Percentiles rank a stretch among this genome's conserved stretches.
Conservation (phyloP, 208 protist species). For the Leptomonas pyrrhocoris region DNA sequence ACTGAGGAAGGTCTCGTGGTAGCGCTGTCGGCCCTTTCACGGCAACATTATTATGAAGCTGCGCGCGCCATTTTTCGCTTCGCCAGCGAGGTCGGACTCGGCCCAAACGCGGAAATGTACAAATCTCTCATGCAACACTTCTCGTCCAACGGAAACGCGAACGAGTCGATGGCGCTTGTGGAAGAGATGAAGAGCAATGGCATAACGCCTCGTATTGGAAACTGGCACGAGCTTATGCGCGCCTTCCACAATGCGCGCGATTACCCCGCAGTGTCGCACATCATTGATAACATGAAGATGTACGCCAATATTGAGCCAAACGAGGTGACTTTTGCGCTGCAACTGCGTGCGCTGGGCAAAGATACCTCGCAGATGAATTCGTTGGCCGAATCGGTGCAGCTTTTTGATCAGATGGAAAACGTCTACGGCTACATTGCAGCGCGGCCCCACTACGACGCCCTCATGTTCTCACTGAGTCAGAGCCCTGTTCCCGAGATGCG, state of each 20-base stretch:
- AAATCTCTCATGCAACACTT: conserved; percentile 83
- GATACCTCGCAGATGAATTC: conserved; percentile 79
- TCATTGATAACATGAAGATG: conserved; percentile 93
- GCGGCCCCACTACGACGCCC: conserved; percentile 82
- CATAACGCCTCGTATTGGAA: conserved; percentile 89
- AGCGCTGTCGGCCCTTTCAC: conserved; percentile 68
- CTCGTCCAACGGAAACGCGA: conserved; percentile 62
- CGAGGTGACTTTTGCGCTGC: conserved; percentile 84
- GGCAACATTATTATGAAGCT: conserved; percentile 61
- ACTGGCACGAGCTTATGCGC: conserved; percentile 92
- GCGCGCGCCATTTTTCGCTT: conserved; percentile 81
- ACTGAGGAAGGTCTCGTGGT: conserved; percentile 82
- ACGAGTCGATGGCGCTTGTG: conserved; percentile 80
- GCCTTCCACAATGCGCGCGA: conserved; percentile 85
- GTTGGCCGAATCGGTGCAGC: conserved; percentile 79
- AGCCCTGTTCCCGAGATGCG: conserved; percentile 81
- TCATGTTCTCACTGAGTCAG: conserved; percentile 85
- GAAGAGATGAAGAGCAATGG: conserved; percentile 89
- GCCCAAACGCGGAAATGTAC: conserved; percentile 79
- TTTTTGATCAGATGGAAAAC: conserved; percentile 93
- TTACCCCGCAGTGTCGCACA: conserved; percentile 76
- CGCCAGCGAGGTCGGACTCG: conserved; percentile 63
- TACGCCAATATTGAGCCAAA: conserved; percentile 93
- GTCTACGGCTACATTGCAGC: conserved; percentile 88
- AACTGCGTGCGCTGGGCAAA: conserved; percentile 77